phyloP scores from a whole-genome alignment of 352 stramenopile species.

The Pythium coloratum region DNA sequence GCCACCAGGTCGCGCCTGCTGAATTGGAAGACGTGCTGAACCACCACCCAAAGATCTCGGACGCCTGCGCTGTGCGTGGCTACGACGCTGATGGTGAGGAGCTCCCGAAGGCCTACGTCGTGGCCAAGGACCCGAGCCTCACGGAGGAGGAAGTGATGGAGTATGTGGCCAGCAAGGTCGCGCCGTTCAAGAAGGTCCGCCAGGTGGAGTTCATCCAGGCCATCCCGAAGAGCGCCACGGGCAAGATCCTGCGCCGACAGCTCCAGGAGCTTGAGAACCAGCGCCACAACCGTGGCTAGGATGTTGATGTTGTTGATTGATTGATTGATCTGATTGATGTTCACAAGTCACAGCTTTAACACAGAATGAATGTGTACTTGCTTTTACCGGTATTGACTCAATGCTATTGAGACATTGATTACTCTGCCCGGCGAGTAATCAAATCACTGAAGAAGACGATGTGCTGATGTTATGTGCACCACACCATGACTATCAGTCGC shows the following conservation, averaged over 20 bases:
- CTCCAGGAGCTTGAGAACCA: slow-evolving; percentile 35
- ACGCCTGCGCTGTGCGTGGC: slow-evolving; percentile 54
- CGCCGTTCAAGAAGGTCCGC: slow-evolving; percentile 81
- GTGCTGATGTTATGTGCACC: neutral
- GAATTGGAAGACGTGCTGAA: slow-evolving; percentile 93
- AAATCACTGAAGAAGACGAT: neutral
- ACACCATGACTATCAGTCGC: neutral
- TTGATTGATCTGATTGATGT: neutral
- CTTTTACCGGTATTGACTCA: neutral
- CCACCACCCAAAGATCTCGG: slow-evolving; percentile 38
- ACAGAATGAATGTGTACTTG: slow-evolving; percentile 11
- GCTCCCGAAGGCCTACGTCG: slow-evolving; percentile 91
- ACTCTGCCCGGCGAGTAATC: neutral
- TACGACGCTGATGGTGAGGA: slow-evolving; percentile 68
- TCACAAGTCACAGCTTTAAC: slow-evolving; percentile 1
- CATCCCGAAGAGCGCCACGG: slow-evolving; percentile 83
- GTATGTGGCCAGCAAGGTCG: slow-evolving; percentile 76
- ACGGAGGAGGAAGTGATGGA: slow-evolving; percentile 43
- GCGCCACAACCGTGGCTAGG: slow-evolving; percentile 7
- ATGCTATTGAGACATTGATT: neutral
- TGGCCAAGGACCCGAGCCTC: slow-evolving; percentile 52
- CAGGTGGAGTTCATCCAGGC: slow-evolving; percentile 78
- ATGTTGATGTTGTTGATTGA: neutral
- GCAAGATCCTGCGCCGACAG: slow-evolving; percentile 86
- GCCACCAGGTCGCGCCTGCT: slow-evolving; percentile 90